Conservation (phyloP, 345 rosid species). For the Aethionema arabicum region DNA sequence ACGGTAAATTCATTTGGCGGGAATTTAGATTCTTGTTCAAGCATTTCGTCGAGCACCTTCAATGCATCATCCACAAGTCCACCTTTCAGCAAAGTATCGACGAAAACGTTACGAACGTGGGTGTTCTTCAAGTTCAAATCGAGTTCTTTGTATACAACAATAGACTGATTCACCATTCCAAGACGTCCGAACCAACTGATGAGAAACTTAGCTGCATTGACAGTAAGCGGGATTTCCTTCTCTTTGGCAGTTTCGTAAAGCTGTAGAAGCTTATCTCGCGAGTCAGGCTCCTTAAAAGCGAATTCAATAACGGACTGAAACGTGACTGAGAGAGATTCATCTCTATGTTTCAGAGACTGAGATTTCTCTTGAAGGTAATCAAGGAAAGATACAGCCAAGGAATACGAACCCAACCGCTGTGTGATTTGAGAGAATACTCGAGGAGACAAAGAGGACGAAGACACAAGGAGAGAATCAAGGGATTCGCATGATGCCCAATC, state of each 20-base stretch:
- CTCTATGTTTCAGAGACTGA: slow-evolving; percentile 18
- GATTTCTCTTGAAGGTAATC: slow-evolving; percentile 41
- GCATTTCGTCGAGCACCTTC: slow-evolving; percentile 81
- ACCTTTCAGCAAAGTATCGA: slow-evolving; percentile 28
- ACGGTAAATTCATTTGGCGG: slow-evolving; percentile 44
- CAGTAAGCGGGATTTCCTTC: slow-evolving; percentile 44
- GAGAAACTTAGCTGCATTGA: slow-evolving; percentile 43
- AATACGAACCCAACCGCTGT: slow-evolving; percentile 43
- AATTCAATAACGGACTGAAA: slow-evolving; percentile 55
- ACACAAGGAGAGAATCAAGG: slow-evolving; percentile 42
- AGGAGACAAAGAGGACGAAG: slow-evolving; percentile 36
- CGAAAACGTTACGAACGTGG: slow-evolving; percentile 40
- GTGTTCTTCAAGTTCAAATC: slow-evolving; percentile 39
- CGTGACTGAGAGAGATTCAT: slow-evolving; percentile 39
- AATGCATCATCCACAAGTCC: slow-evolving; percentile 51
- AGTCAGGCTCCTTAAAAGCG: slow-evolving; percentile 41
- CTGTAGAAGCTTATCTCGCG: slow-evolving; percentile 26
- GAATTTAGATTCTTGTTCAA: slow-evolving; percentile 34
- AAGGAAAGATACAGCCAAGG: slow-evolving; percentile 54
- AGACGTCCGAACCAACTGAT: slow-evolving; percentile 45
- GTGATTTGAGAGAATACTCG: slow-evolving; percentile 42
- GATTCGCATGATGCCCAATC: slow-evolving; percentile 48
- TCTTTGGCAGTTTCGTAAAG: slow-evolving; percentile 49
- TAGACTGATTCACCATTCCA: slow-evolving; percentile 45
- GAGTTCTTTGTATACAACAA: slow-evolving; percentile 41